These are phyloP conservation scores for Beauveria rudraprayagi DNA, from an alignment of 2,329 filamentous ascomycete species.

Conservation along the genomic window DNA sequence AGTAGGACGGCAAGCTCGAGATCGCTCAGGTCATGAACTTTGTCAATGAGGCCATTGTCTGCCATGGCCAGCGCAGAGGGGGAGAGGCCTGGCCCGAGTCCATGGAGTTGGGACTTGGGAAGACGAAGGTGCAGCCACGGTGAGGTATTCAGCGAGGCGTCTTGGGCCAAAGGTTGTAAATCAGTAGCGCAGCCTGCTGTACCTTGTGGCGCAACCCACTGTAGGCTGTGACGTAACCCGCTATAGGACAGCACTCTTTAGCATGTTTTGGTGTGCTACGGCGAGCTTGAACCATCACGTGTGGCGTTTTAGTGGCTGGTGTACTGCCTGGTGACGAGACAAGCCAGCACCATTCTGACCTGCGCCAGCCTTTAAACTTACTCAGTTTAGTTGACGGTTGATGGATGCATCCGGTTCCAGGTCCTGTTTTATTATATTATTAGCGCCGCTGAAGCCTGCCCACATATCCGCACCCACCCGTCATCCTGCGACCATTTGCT, in stretches of 20 bases:
- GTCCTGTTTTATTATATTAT: neutral
- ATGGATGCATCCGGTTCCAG: conserved; percentile 5
- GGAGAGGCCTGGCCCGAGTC: neutral
- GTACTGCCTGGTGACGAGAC: neutral
- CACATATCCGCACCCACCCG: neutral
- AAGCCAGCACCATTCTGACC: neutral
- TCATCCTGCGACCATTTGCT: conserved; percentile 2
- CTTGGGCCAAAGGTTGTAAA: too few species aligned
- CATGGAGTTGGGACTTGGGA: neutral
- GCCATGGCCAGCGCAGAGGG: conserved; percentile 42
- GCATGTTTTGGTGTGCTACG: neutral
- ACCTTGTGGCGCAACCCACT: neutral
- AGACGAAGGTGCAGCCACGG: neutral
- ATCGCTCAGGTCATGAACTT: conserved; percentile 73
- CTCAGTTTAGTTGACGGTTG: neutral
- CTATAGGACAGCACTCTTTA: neutral
- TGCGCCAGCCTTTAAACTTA: neutral
- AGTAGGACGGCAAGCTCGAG: conserved; percentile 80
- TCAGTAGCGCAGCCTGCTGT: neutral
- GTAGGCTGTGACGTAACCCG: neutral
- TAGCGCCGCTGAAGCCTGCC: conserved; percentile 3
- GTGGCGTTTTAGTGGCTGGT: neutral
- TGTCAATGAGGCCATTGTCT: conserved; percentile 52
- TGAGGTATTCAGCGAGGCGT: too few species aligned
- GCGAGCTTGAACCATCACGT: conserved; percentile 11